Evolutionary conservation across 2,329 filamentous ascomycete species (phyloP), one percentile per base, ranked within the genome.

Genomic region (Lasiodiplodia sp.): DNA sequence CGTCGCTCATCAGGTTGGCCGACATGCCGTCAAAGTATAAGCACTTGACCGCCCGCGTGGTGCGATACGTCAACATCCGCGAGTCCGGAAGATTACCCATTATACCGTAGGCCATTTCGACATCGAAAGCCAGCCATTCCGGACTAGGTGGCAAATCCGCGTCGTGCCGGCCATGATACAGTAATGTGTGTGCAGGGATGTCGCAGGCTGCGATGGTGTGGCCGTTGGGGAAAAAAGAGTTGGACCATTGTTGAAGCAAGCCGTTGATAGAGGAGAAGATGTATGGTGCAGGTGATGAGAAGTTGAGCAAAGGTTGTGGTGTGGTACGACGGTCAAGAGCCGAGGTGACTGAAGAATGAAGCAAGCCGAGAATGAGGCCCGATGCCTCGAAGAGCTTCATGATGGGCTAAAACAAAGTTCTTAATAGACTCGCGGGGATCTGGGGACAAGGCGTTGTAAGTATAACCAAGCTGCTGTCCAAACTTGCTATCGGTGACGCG

Each of bases 61-160:
- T 83, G 71, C 85, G 81, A 72, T 84, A 87, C 1, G 82, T 85
- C 47, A 86, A 76, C 76, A 86, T 77, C 69, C 82, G 80, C 10
- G 82, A 83, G 63, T 82, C 74, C 40, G 79, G 76, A 28, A 77
- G 76, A 0, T 75, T 76, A 23, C 84, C 84, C 80, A 85, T 85
- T 70, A 87, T 86, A 5, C 82, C 83, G 71, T 86, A 86, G n/a
- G 83, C 79, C 84, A 86, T 86, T 68, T 83, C 83, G 72, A 83
- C 76, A 72, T 86, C 85, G 70, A 87, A 83, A 6, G 84, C 82
- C 25, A 86, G 75, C 84, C 84, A 87, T 74, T 87, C 85, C 14
- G 84, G 84, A 67, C 80, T 84, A 18, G 83, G 80, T 3, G 83
- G 81, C 4, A 79, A 70, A 5, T 81, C 74, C 12, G 67, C 74